Evolutionary conservation across 176 grass and related monocot species (phyloP), one percentile per base, ranked within the genome.

Genomic region (Avena atlantica): DNA sequence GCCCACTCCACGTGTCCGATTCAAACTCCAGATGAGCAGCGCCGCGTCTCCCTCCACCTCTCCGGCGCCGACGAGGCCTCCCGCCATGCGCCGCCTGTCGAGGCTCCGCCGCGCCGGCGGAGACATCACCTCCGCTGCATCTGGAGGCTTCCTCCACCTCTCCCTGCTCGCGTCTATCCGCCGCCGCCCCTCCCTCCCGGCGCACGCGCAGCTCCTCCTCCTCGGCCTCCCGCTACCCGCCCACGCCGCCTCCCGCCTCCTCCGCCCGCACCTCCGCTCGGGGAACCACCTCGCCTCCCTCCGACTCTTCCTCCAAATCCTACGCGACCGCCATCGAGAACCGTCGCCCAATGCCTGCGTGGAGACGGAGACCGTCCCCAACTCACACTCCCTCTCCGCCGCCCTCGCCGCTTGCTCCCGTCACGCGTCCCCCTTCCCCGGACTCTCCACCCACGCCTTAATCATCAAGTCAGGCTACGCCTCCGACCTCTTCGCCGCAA

Each of bases 171-270:
- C 85, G 0, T 81, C 60, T 42, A 68, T 91, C 82, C 82, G 86
- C 66, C 81, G 27, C 50, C 27, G 70, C 3, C 87, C 91, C 27
- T 80, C 84, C 0, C 91, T 89, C 76, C 59, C 84, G 85, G 84
- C 81, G 60, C 87, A 89, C 61, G 91, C 91, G 50, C 91, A 89
- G 70, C 60, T 92, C 23, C 84, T 92, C 51, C 84, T 92, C 60
- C 76, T 83, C 12, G 91, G 84, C 40, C 91, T 92, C 84, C 87
- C 80, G 79, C 68, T 80, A 60, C 91, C 87, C 4, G 29, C 84
- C 15, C 70, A 76, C 75, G 66, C 49, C 21, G 69, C 91, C 74
- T 89, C 84, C 12, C 67, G 51, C 67, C 91, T 89, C 91, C 79
- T 89, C 70, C 84, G 80, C 60, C 91, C 87, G 74, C 87, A 92